These are phyloP conservation scores for Sclerotinia nivalis DNA, from an alignment of 2,329 filamentous ascomycete genomes.

Conservation along the genomic window DNA sequence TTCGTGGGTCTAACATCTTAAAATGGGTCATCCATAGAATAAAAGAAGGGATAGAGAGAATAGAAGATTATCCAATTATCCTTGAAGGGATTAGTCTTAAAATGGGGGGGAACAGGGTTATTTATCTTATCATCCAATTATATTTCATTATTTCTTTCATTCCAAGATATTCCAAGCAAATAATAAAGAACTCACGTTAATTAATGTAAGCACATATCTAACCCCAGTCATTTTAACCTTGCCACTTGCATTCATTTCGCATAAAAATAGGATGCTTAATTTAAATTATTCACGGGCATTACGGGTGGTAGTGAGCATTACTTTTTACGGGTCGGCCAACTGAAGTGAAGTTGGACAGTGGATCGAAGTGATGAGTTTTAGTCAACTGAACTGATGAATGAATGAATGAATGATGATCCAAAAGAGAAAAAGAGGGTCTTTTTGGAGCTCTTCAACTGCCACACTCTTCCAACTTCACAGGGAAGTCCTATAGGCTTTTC, in stretches of 20 bases:
- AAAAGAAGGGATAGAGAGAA: conserved; percentile 19
- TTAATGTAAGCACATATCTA: background rate
- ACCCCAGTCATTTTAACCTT: conserved; percentile 8
- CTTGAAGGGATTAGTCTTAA: background rate
- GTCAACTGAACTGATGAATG: background rate
- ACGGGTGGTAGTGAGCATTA: conserved; percentile 17
- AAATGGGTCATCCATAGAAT: conserved; percentile 13
- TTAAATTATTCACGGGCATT: conserved; percentile 12
- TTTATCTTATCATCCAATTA: conserved; percentile 12
- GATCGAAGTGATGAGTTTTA: background rate
- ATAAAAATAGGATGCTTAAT: conserved; percentile 14
- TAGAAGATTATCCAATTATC: conserved; percentile 3
- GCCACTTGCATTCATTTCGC: conserved; percentile 6
- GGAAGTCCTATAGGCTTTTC: conserved; percentile 1
- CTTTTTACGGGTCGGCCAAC: background rate
- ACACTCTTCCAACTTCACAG: conserved; percentile 1
- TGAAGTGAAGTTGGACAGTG: background rate
- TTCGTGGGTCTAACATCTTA: conserved; percentile 10
- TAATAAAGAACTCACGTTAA: background rate
- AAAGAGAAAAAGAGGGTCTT: background rate
- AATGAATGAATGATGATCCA: background rate
- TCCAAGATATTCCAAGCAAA: conserved; percentile 18
- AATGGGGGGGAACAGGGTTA: background rate
- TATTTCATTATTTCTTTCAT: background rate
- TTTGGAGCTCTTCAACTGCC: background rate